Conservation (phyloP, 2,329 filamentous ascomycete genomes). For the Aspergillus sp. region DNA sequence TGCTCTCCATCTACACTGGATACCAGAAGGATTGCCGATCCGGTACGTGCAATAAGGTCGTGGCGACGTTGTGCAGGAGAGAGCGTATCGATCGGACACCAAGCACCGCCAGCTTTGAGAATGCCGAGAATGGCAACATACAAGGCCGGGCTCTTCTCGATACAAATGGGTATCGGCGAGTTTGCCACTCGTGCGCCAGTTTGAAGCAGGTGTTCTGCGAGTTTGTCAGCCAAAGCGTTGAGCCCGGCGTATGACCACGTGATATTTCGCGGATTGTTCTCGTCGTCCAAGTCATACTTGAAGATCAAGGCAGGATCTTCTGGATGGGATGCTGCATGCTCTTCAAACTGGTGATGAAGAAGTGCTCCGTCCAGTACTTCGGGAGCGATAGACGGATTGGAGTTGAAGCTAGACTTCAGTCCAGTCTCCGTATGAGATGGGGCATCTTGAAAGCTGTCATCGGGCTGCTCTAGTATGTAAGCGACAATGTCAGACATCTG, state of each 20-base stretch:
- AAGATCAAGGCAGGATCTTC: conserved; percentile 33
- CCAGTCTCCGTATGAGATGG: conserved; percentile 10
- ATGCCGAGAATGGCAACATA: conserved; percentile 47
- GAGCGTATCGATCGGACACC: conserved; percentile 45
- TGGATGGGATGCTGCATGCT: conserved; percentile 26
- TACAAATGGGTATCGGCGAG: conserved; percentile 40
- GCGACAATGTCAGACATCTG: conserved; percentile 30
- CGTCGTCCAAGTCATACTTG: conserved; percentile 27
- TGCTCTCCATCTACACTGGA: conserved; percentile 25
- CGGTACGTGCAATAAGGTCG: conserved; percentile 40
- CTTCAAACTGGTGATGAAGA: conserved; percentile 33
- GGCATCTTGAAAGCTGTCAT: conserved; percentile 23
- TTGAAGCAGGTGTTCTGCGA: conserved; percentile 33
- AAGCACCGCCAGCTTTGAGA: conserved; percentile 47
- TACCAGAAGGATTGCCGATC: conserved; percentile 32
- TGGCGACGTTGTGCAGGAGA: conserved; percentile 42
- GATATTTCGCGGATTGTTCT: conserved; percentile 21
- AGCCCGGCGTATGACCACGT: conserved; percentile 40
- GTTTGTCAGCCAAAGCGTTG: conserved; percentile 33
- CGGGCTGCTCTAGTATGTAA: conserved; percentile 27
- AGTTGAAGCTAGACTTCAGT: conserved; percentile 27
- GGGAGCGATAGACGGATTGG: conserved; percentile 10
- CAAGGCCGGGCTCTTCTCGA: conserved; percentile 39
- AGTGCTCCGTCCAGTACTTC: conserved; percentile 19
- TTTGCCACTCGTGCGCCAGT: conserved; percentile 28